Percentiles rank a stretch among this genome's conserved stretches.
Conservation (phyloP, 2,329 filamentous ascomycete genomes). For the Colletotrichum eleusines region DNA sequence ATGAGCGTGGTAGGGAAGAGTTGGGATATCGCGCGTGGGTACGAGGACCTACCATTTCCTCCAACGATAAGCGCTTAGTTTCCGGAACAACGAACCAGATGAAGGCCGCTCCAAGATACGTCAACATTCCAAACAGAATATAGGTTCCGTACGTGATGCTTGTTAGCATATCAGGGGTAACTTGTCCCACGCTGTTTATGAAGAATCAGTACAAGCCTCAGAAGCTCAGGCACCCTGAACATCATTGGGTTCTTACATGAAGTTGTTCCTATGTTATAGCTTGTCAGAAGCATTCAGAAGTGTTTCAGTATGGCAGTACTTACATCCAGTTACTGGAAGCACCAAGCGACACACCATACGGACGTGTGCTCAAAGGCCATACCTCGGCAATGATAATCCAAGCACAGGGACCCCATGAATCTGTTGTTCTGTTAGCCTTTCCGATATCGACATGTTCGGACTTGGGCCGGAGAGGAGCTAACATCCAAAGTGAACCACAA, state of each 20-base stretch:
- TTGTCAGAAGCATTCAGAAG: neutral
- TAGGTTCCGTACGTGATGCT: constrained; percentile 78
- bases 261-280: constrained; percentile 60
- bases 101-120: constrained; percentile 70
- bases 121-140: constrained; percentile 76
- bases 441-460: constrained; percentile 46
- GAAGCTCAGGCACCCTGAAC: fast-evolving
- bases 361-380: constrained; percentile 77
- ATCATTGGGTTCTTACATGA: constrained; percentile 53
- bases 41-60: constrained; percentile 66
- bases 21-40: too few relatives aligned
- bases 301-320: constrained; percentile 18
- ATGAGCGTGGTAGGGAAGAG: too few relatives aligned
- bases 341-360: constrained; percentile 78
- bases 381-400: constrained; percentile 83
- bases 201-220: neutral
- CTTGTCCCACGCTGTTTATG: constrained; percentile 66
- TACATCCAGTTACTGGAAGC: constrained; percentile 75
- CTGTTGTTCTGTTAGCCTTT: constrained; percentile 46
- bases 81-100: constrained; percentile 75
- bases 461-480: constrained; percentile 70
- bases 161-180: constrained; percentile 76
- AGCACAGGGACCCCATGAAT: constrained; percentile 79
- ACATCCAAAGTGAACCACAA: constrained; percentile 78
- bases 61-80: constrained; percentile 72